phyloP scores from a whole-genome alignment of 2,329 filamentous ascomycete species.

The Venturia carpophila region DNA sequence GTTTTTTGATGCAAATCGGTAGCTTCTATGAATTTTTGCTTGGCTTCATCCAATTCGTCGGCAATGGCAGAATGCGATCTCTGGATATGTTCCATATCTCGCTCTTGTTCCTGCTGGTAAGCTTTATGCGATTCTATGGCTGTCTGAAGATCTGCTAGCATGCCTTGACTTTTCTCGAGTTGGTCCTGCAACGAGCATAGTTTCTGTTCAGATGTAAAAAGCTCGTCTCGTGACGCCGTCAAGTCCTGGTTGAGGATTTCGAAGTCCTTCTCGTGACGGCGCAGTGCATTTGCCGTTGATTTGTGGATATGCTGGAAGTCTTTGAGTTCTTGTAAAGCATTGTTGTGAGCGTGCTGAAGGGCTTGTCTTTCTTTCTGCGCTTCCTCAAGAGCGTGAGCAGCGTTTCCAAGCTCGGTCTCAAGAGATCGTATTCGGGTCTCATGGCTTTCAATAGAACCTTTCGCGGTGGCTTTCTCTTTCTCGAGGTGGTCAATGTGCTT shows the following conservation, averaged over 20 bases:
- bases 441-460: neutral
- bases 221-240: neutral
- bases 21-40: slow-evolving; percentile 1
- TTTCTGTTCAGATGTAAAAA: neutral
- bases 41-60: neutral
- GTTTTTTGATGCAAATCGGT: slow-evolving; percentile 1
- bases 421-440: neutral
- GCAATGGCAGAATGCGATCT: neutral
- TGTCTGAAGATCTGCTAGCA: neutral
- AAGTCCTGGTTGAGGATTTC: neutral
- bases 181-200: neutral
- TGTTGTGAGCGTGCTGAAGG: neutral
- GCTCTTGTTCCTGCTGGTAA: neutral
- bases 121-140: neutral
- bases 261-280: neutral
- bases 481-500: neutral
- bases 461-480: neutral
- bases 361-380: neutral
- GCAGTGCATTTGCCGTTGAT: neutral
- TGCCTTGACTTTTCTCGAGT: neutral
- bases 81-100: neutral
- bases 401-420: neutral
- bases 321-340: neutral
- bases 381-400: neutral
- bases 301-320: neutral